A percentile compares a stretch with the other conserved stretches of the same genome.
phyloP scores from a whole-genome alignment of 768 basidiomycete genomes.

The Mycena albidolilacea region DNA sequence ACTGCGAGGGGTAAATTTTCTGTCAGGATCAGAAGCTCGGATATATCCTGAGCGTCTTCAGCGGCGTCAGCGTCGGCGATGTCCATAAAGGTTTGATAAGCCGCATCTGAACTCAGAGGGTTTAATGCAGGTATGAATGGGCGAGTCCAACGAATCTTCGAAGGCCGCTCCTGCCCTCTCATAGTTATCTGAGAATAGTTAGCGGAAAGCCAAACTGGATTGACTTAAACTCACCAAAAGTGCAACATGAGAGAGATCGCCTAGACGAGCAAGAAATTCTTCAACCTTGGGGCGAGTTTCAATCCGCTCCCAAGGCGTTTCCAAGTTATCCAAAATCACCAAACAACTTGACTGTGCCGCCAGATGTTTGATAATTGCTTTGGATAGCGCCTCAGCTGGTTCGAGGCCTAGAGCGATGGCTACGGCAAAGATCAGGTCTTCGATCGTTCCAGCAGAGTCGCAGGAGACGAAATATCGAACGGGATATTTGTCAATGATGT shows the following conservation, averaged over 20 bases:
- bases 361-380: not conserved
- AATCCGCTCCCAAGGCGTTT: conserved; percentile 15
- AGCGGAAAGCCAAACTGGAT: not conserved
- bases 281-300: conserved; percentile 5
- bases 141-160: conserved; percentile 21
- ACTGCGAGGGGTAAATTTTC: conserved; percentile 22
- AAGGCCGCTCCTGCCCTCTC: conserved; percentile 18
- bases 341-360: not conserved
- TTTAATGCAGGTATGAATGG: conserved; percentile 10
- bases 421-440: conserved; percentile 4
- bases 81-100: conserved; percentile 14
- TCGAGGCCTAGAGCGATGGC: conserved; percentile 1
- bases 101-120: conserved; percentile 13
- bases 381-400: not conserved
- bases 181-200: conserved; percentile 14
- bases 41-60: conserved; percentile 2
- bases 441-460: conserved; percentile 5
- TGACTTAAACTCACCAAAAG: conserved; percentile 13
- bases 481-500: conserved; percentile 7
- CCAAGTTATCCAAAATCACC: conserved; percentile 13
- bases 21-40: conserved; percentile 8
- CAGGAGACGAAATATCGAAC: conserved; percentile 22
- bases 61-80: conserved; percentile 4
- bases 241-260: not conserved
- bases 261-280: conserved; percentile 13